These are phyloP conservation scores for Staphylotrichum tortipilum DNA, from an alignment of 495 filamentous ascomycete genomes.

Conservation along the genomic window DNA sequence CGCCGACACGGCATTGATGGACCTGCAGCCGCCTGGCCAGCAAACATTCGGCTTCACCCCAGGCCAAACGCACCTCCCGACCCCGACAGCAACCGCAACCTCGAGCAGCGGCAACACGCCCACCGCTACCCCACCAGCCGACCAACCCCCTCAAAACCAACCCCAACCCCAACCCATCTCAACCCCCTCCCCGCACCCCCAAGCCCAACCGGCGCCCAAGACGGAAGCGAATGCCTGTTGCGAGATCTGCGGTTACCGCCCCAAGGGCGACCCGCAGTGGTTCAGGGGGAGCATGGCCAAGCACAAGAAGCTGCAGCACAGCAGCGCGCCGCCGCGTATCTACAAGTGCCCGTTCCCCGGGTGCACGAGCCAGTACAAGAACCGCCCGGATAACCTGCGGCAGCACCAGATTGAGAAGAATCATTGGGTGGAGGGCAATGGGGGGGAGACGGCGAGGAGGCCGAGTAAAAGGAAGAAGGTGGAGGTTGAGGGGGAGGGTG, in stretches of 20 bases:
- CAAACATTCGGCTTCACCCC: not conserved
- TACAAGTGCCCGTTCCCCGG: conserved; percentile 41
- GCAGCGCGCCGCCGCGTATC: conserved; percentile 32
- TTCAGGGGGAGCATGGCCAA: conserved; percentile 47
- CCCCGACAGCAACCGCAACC: conserved; percentile 8
- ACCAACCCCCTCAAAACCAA: conserved; percentile 7
- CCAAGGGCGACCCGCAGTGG: conserved; percentile 45
- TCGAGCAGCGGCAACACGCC: too few species aligned
- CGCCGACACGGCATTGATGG: not conserved
- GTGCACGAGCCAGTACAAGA: conserved; percentile 42
- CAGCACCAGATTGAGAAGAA: conserved; percentile 45
- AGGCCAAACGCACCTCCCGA: conserved; percentile 1
- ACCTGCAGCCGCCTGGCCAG: not conserved
- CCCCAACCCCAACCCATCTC: too few species aligned
- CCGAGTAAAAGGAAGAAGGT: conserved; percentile 40
- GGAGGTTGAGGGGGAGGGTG: conserved; percentile 13
- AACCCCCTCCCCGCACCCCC: not conserved
- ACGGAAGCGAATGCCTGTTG: conserved; percentile 34
- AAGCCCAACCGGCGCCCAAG: conserved; percentile 15
- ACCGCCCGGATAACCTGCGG: conserved; percentile 40
- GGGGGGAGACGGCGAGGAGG: conserved; percentile 18
- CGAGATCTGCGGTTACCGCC: conserved; percentile 42
- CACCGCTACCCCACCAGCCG: not conserved
- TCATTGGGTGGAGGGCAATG: conserved; percentile 35
- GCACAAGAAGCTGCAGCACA: conserved; percentile 43